These are phyloP conservation scores for Pezicula neosporulosa DNA, from an alignment of 2,329 filamentous ascomycete genomes.

Conservation along the genomic window DNA sequence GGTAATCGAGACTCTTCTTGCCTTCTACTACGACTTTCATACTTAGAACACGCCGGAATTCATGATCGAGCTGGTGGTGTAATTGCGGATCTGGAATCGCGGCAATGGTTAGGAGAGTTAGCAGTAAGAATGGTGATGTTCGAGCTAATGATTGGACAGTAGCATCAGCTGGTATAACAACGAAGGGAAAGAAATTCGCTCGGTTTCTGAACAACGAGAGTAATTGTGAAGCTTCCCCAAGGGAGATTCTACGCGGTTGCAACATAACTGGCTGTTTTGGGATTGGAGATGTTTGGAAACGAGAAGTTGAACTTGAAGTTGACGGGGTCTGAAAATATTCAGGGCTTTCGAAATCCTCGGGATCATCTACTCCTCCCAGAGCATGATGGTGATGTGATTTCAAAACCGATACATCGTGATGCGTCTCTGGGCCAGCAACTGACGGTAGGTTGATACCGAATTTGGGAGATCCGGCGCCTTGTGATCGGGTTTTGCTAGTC, in stretches of 20 bases:
- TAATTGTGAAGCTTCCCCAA: constrained; percentile 19
- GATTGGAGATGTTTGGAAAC: neutral
- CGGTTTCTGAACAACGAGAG: constrained; percentile 14
- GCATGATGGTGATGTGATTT: neutral
- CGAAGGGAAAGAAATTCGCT: constrained; percentile 23
- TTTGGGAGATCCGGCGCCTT: neutral
- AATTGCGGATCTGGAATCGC: constrained; percentile 17
- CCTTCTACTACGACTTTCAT: constrained; percentile 45
- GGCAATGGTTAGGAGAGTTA: constrained; percentile 23
- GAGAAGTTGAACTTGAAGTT: neutral
- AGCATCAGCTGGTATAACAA: constrained; percentile 15
- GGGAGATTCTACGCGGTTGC: constrained; percentile 16
- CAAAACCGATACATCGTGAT: constrained; percentile 19
- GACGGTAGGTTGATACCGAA: constrained; percentile 23
- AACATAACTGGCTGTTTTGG: constrained; percentile 5
- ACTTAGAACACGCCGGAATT: constrained; percentile 24
- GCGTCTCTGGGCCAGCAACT: constrained; percentile 14
- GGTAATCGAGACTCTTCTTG: constrained; percentile 52
- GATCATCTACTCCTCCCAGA: neutral
- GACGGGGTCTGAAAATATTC: neutral
- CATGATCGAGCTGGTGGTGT: constrained; percentile 24
- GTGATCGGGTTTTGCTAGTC: neutral
- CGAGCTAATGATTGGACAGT: constrained; percentile 21
- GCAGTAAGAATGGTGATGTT: constrained; percentile 22
- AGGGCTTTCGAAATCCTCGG: neutral